phyloP scores from a whole-genome alignment of 441 rosid genomes.

The Erodium texanum region DNA sequence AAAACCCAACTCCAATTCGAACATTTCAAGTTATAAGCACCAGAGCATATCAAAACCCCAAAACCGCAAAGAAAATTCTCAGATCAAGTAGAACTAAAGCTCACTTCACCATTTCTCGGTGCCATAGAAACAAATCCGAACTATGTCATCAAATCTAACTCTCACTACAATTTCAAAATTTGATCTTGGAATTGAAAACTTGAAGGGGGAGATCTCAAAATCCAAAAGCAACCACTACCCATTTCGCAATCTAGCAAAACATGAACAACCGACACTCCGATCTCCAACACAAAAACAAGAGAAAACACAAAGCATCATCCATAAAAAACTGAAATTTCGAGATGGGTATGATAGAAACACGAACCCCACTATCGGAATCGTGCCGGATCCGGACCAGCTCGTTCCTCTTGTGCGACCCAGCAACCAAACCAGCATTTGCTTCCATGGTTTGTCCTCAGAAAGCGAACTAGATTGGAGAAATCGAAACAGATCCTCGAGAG shows the following conservation, averaged over 20 bases:
- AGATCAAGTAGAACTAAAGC: background rate
- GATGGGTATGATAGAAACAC: background rate
- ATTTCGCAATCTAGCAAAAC: background rate
- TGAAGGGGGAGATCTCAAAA: background rate
- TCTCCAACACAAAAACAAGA: background rate
- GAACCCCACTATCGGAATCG: conserved; percentile 56
- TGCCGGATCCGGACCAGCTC: conserved; percentile 92
- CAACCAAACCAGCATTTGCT: conserved; percentile 40
- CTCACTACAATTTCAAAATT: background rate
- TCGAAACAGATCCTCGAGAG: background rate
- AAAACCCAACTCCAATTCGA: background rate
- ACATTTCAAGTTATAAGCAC: background rate
- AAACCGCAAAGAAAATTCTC: background rate
- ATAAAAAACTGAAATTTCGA: background rate
- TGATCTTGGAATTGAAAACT: background rate
- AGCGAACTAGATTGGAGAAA: background rate
- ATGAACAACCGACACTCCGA: background rate
- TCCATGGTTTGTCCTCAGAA: background rate
- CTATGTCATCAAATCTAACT: background rate
- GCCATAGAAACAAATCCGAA: background rate
- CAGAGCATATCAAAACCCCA: background rate
- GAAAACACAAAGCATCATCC: no score
- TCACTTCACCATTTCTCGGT: background rate
- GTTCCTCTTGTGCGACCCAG: conserved; percentile 94
- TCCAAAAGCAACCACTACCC: background rate